Evolutionary conservation across 768 basidiomycete species (phyloP).

Genomic region (Pulveroboletus ravenelii): DNA sequence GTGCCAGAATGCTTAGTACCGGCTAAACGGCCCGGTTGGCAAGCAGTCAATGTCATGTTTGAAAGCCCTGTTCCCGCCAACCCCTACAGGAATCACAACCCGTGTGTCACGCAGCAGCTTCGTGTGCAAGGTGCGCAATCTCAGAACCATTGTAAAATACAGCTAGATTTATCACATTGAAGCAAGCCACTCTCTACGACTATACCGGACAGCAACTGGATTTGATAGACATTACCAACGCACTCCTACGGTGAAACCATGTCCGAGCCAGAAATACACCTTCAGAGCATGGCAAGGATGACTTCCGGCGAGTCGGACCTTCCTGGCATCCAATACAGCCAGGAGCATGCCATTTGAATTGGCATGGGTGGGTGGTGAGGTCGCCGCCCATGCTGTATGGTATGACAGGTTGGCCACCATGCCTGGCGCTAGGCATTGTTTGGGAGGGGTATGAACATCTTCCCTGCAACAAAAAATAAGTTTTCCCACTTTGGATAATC

Average conservation of each 20-base stretch:
- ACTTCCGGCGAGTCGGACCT: background rate
- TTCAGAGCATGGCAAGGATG: constrained; percentile 2
- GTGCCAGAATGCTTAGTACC: too few relatives aligned
- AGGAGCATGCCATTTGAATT: constrained; percentile 14
- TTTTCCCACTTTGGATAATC: background rate
- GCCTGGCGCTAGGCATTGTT: background rate
- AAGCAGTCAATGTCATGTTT: background rate
- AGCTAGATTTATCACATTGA: background rate
- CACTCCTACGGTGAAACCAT: background rate
- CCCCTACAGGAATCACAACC: background rate
- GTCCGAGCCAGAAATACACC: background rate
- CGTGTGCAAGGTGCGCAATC: background rate
- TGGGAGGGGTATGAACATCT: background rate
- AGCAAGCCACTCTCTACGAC: background rate
- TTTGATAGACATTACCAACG: background rate
- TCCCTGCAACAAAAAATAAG: background rate
- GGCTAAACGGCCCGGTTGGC: too few relatives aligned
- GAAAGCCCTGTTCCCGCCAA: constrained; percentile 1
- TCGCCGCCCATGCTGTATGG: constrained; percentile 4
- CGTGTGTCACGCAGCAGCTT: background rate
- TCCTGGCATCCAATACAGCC: background rate
- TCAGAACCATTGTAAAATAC: background rate
- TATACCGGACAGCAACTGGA: background rate
- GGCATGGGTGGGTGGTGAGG: constrained; percentile 2
- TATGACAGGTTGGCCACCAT: background rate